phyloP scores from a whole-genome alignment of 805 yeast species.

The Ogataea thermomethanolica region DNA sequence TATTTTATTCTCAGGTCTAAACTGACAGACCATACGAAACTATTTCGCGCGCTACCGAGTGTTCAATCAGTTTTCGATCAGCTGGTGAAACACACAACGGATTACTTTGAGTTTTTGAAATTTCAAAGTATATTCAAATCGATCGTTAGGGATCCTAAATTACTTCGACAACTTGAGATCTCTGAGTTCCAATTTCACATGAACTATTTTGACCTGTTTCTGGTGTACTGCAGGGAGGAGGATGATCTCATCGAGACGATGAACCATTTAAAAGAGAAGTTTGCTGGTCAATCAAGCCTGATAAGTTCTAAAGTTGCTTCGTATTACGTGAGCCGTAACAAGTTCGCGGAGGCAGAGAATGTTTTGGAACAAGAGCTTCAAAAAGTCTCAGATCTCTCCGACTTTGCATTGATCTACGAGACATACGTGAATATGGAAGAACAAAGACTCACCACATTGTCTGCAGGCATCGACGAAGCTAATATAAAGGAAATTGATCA shows the following conservation, averaged over 20 bases:
- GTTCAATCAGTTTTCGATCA: constrained; percentile 34
- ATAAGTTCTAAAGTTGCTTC: constrained; percentile 47
- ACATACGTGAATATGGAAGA: constrained; percentile 61
- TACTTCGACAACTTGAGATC: constrained; percentile 34
- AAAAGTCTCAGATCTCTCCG: constrained; percentile 48
- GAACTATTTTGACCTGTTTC: constrained; percentile 42
- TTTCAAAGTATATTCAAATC: constrained; percentile 28
- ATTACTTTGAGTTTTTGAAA: constrained; percentile 10
- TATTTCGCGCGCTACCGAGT: constrained; percentile 10
- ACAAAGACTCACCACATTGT: constrained; percentile 33
- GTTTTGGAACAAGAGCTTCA: constrained; percentile 48
- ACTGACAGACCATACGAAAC: constrained; percentile 7
- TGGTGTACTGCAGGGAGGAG: constrained; percentile 13
- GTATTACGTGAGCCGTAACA: constrained; percentile 41
- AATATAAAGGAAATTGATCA: constrained; percentile 40
- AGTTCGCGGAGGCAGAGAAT: constrained; percentile 37
- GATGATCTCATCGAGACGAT: constrained; percentile 25
- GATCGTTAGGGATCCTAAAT: constrained; percentile 34
- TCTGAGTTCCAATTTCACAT: constrained; percentile 48
- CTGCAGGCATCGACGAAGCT: constrained; percentile 25
- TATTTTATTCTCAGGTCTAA: constrained; percentile 26
- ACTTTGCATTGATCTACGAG: constrained; percentile 64
- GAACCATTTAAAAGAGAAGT: constrained; percentile 36
- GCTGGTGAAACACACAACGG: constrained; percentile 25
- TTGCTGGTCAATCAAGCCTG: constrained; percentile 57